Evolutionary conservation across 1,284 basidiomycete genomes (phyloP), one percentile per base, ranked within the genome.

Genomic region (Cryptococcus maquisensis): DNA sequence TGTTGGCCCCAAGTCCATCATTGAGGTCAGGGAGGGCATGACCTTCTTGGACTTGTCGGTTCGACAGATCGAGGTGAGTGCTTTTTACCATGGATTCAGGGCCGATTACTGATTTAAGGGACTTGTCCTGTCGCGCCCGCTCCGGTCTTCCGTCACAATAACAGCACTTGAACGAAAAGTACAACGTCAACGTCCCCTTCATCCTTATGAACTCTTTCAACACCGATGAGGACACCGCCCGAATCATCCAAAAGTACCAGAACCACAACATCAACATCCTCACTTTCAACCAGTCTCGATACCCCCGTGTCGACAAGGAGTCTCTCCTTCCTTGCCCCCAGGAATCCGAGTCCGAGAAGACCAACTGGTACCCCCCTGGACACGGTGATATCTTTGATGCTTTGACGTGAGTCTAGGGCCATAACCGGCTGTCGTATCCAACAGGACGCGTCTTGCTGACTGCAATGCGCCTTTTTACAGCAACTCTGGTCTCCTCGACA

Each of bases 191-290:
- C 79, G 94, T 98, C 45, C 94, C 95, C 15, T 90, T 98, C 75
- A 95, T 98, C 79, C 86, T 98, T 74, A 98, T 98, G 95, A 98
- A 96, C 73, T 97, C 93, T 61, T 98, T 98, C 86, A 98, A 98
- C 83, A 98, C 96, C 41, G 94, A 95, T 76, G 92, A 95, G 51
- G 93, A 96, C 76, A 96, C 93, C 47, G 83, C 91, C 55, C 88
- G 94, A 59, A 96, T 98, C 81, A 98, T 98, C 80, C 96, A 98
- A 79, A 99, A 99, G 80, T 98, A 98, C 79, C 91, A 74, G 52
- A 98, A 98, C 82, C 93, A 96, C 80, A 93, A 95, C 76, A 84
- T 96, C 67, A 87, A 90, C 75, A 93, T 95, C 75, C 88, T 88
- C 57, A 91, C 88, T 56, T 75, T 75, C 84, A 98, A 98, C 81